Evolutionary conservation across 345 rosid genomes (phyloP).

Genomic region (Zanthoxylum bungeanum): DNA sequence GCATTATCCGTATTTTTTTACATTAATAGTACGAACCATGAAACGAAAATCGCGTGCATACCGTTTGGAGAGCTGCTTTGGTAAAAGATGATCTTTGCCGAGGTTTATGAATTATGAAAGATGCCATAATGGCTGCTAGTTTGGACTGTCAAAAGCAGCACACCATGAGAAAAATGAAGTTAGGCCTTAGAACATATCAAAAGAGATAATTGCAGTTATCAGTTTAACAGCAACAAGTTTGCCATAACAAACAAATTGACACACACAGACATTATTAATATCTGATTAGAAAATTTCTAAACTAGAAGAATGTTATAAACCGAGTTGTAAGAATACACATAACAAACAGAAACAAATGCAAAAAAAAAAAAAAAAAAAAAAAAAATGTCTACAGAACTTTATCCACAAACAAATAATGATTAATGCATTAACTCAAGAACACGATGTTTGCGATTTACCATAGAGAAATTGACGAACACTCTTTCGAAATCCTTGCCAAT

Average conservation of each 20-base stretch:
- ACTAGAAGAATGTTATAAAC: not conserved
- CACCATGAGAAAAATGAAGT: not conserved
- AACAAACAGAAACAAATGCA: not conserved
- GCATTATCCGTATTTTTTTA: too few relatives aligned
- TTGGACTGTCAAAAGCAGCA: conserved; percentile 44
- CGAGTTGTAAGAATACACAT: not conserved
- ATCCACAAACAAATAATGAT: too few relatives aligned
- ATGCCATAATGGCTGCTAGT: conserved; percentile 73
- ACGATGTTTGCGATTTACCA: not conserved
- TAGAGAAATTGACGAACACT: not conserved
- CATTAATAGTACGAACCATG: not conserved
- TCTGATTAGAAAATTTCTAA: not conserved
- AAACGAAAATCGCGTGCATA: conserved; percentile 12
- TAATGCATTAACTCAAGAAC: not conserved
- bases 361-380: too few relatives aligned
- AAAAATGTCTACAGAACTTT: too few relatives aligned
- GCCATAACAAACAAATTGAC: not conserved
- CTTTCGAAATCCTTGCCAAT: not conserved
- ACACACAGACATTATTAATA: not conserved
- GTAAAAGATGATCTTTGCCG: conserved; percentile 58
- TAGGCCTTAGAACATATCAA: not conserved
- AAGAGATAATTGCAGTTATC: not conserved
- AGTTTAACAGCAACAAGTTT: not conserved
- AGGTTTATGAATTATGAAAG: conserved; percentile 79
- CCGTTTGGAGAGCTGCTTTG: conserved; percentile 71